Base-by-base conservation (phyloP, 208 protist species). In the Sergeia podlipaevii region DNA sequence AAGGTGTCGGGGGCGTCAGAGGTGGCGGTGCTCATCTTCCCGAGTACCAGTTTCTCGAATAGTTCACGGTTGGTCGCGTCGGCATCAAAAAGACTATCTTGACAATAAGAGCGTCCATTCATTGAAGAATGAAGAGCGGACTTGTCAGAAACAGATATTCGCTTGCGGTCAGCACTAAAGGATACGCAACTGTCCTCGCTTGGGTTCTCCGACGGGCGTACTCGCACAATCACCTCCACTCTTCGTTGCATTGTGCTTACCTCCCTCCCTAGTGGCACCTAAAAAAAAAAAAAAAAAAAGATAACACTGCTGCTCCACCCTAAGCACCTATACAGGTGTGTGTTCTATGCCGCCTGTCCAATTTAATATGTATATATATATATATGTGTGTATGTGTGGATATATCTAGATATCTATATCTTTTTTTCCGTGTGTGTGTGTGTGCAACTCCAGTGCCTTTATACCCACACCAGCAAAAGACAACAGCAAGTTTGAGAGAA, bases 1-100 rank as follows among this genome's bases (percentile, higher is more conserved):
- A 91, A 74, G 23, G 84, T 95, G 65, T 92, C 88, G 4, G 83
- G 82, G 28, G 72, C 41, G 4, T 74, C 65, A 4, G 65, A 61
- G 0, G 71, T 77, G 6, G 74, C 82, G 5, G 58, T 57, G 21
- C 18, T 43, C 70, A 94, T 84, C 50, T 78, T 80, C 3, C 52
- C 28, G 15, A 77, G 55, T 13, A 91, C 67, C 21, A 95, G 53
- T 48, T 65, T 28, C 26, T 83, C 67, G 55, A 89, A 95, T 4
- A 95, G 48, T 15, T 74, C 72, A 6, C 48, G 30, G 53, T 95
- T 95, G 38, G 45, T 77, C 23, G 49, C 63, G 8, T 56, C 33
- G 3, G 61, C 66, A 23, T 54, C 58, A 26, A 92, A 68, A 0
- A 92, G 50, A 7, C 52, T 37, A 45, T 85, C 80, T 11, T 60